phyloP scores from a whole-genome alignment of 2,329 filamentous ascomycete species.

The Aspergillus sp. region DNA sequence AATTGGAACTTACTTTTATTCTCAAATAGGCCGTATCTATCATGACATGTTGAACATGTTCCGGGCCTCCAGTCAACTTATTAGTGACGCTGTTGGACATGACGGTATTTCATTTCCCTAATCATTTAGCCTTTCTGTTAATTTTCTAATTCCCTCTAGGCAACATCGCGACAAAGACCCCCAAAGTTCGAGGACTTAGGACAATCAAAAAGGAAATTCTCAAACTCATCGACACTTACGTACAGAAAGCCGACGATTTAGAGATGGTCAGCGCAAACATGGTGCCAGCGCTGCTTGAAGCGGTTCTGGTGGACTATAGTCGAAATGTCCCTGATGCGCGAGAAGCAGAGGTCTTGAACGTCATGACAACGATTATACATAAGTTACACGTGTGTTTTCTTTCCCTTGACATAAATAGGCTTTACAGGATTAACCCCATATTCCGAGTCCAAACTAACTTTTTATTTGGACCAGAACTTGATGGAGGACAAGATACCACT shows the following conservation, averaged over 20 bases:
- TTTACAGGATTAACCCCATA: conserved; percentile 36
- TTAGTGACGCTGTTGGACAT: conserved; percentile 82
- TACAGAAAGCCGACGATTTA: conserved; percentile 94
- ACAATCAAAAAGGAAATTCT: conserved; percentile 99
- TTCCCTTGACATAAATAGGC: background rate
- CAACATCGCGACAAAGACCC: conserved; percentile 93
- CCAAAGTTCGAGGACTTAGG: conserved; percentile 86
- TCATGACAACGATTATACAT: conserved; percentile 95
- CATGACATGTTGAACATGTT: conserved; percentile 99
- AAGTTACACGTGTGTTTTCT: conserved; percentile 78
- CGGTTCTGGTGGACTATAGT: conserved; percentile 92
- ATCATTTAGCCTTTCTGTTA: background rate
- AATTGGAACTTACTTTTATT: conserved; percentile 95
- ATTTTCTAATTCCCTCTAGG: conserved; percentile 44
- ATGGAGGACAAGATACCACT: conserved; percentile 98
- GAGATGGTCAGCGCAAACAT: conserved; percentile 91
- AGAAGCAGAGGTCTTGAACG: conserved; percentile 92
- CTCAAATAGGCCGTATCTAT: conserved; percentile 95
- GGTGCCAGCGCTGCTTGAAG: conserved; percentile 91
- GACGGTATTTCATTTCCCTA: conserved; percentile 58
- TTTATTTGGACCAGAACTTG: conserved; percentile 55
- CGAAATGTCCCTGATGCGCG: conserved; percentile 93
- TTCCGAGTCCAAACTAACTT: conserved; percentile 24
- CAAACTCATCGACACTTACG: conserved; percentile 96
- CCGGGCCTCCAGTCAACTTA: conserved; percentile 89